Conservation (phyloP, 2,329 filamentous ascomycete genomes). For the Paracoccidioides brasiliensis region DNA sequence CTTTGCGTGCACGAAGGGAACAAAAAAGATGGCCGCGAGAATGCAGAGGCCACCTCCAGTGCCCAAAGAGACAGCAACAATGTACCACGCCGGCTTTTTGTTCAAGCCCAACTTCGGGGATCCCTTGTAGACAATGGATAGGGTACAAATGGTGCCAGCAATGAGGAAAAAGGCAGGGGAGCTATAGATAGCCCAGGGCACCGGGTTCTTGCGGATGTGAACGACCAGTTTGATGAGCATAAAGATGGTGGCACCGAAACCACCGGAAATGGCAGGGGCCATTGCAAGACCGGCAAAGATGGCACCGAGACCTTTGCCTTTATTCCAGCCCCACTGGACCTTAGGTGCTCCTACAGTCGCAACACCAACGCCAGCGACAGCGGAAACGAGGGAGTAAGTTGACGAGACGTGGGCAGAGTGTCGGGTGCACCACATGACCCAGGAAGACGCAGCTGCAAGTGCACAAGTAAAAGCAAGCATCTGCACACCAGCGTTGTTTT, state of each 20-base stretch:
- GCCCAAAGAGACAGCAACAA: constrained; percentile 54
- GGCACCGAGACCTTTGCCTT: constrained; percentile 54
- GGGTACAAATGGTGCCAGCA: constrained; percentile 58
- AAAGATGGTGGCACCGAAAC: constrained; percentile 57
- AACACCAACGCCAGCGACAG: constrained; percentile 56
- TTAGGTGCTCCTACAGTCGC: constrained; percentile 48
- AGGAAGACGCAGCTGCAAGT: constrained; percentile 51
- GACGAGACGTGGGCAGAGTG: constrained; percentile 62
- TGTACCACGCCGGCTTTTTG: constrained; percentile 53
- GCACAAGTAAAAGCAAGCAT: constrained; percentile 55
- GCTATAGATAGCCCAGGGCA: constrained; percentile 59
- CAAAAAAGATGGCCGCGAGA: constrained; percentile 56
- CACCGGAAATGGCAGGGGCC: constrained; percentile 53
- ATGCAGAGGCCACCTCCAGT: constrained; percentile 47
- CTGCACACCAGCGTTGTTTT: constrained; percentile 50
- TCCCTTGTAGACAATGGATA: constrained; percentile 72
- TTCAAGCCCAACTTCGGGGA: constrained; percentile 53
- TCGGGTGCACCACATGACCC: constrained; percentile 70
- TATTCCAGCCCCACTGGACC: constrained; percentile 58
- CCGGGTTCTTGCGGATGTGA: constrained; percentile 56
- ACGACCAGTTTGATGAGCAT: constrained; percentile 59
- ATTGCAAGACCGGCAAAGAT: constrained; percentile 60
- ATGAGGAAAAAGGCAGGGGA: constrained; percentile 68
- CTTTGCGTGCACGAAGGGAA: constrained; percentile 54
- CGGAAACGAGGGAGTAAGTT: constrained; percentile 57